These are phyloP conservation scores for Fusarium sp. DNA, from an alignment of 2,329 filamentous ascomycete genomes.

Conservation along the genomic window DNA sequence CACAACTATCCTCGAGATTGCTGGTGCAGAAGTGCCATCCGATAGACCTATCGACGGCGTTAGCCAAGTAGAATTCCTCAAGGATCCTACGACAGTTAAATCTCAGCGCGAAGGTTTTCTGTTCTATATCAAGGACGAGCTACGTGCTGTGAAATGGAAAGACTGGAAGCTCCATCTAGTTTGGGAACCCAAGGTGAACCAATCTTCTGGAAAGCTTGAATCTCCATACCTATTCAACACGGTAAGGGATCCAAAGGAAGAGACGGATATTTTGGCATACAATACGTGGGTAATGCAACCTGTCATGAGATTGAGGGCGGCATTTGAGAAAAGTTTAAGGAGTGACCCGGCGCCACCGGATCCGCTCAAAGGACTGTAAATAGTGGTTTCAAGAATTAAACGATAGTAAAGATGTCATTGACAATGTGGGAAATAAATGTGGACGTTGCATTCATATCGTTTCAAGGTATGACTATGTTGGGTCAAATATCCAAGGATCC, in stretches of 20 bases:
- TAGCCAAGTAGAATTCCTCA: constrained; percentile 45
- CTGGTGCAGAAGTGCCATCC: constrained; percentile 26
- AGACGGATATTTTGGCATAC: constrained; percentile 46
- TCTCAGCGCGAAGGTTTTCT: constrained; percentile 44
- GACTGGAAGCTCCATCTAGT: constrained; percentile 52
- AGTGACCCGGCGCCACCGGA: constrained; percentile 48
- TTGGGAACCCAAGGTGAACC: constrained; percentile 52
- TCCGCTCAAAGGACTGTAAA: constrained; percentile 43
- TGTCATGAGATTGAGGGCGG: constrained; percentile 40
- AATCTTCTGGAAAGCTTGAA: constrained; percentile 47
- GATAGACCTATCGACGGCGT: constrained; percentile 50
- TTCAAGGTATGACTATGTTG: background rate
- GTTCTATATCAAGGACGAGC: constrained; percentile 52
- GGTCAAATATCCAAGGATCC: constrained; percentile 15
- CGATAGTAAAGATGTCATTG: no score
- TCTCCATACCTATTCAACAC: constrained; percentile 50
- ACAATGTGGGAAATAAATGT: background rate
- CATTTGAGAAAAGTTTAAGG: constrained; percentile 46
- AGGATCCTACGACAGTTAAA: constrained; percentile 27
- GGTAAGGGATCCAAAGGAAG: constrained; percentile 49
- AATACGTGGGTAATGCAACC: constrained; percentile 52
- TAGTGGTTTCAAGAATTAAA: rapidly evolving
- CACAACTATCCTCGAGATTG: constrained; percentile 46
- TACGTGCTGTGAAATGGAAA: constrained; percentile 50
- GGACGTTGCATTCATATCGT: background rate